phyloP scores from a whole-genome alignment of 2,329 filamentous ascomycete species.

The Sporothrix mexicana region DNA sequence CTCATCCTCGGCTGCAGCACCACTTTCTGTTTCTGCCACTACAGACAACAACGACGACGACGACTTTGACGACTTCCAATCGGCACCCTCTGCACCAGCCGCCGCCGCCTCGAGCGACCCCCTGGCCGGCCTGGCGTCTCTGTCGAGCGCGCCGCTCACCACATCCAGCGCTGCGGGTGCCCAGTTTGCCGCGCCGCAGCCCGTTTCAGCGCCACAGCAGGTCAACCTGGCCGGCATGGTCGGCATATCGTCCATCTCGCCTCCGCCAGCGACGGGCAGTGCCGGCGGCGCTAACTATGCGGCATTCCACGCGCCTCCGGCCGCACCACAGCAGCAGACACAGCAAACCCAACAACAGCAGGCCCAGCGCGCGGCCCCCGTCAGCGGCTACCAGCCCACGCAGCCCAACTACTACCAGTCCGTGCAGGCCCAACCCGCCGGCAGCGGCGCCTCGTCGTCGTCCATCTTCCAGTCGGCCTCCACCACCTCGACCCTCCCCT shows the following conservation, averaged over 20 bases:
- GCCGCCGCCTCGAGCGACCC: constrained; percentile 15
- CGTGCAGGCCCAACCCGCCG: constrained; percentile 54
- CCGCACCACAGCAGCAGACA: constrained; percentile 43
- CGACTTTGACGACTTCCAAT: constrained; percentile 98
- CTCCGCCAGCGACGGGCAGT: constrained; percentile 65
- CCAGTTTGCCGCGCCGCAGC: constrained; percentile 81
- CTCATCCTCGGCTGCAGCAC: constrained; percentile 52
- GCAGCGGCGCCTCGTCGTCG: constrained; percentile 28
- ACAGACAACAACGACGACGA: constrained; percentile 73
- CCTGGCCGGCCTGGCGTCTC: constrained; percentile 51
- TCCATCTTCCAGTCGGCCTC: constrained; percentile 33
- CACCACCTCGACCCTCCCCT: constrained; percentile 15
- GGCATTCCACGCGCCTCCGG: constrained; percentile 60
- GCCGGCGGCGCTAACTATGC: constrained; percentile 65
- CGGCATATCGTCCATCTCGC: constrained; percentile 80
- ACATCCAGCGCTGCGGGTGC: constrained; percentile 62
- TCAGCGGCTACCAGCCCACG: constrained; percentile 70
- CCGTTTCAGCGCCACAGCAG: constrained; percentile 81
- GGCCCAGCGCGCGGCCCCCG: constrained; percentile 54
- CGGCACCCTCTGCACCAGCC: constrained; percentile 65
- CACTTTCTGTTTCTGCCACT: constrained; percentile 56
- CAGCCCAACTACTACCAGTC: constrained; percentile 96
- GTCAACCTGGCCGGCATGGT: constrained; percentile 81
- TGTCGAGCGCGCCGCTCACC: constrained; percentile 53
- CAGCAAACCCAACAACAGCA: constrained; percentile 48